phyloP scores from a whole-genome alignment of 2,329 filamentous ascomycete species.

The Gyromitra esculenta region DNA sequence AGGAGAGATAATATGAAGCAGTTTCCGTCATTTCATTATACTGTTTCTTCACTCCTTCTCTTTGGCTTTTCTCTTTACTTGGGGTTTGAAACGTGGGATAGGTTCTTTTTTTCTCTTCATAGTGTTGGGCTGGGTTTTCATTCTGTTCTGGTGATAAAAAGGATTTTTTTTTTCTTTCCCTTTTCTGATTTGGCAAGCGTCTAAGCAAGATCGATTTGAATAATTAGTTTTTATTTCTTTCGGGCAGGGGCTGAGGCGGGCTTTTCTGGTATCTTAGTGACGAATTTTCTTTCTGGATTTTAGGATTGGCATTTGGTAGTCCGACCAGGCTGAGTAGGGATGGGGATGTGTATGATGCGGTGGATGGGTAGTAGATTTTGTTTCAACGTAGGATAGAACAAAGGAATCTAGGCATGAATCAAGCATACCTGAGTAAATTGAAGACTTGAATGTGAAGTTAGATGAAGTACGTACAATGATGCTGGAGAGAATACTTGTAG shows the following conservation, averaged over 20 bases:
- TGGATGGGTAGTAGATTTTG: conserved; percentile 8
- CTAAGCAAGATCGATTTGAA: conserved; percentile 26
- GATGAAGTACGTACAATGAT: neutral
- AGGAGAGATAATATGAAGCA: neutral
- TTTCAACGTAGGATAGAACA: conserved; percentile 3
- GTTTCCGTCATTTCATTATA: conserved; percentile 28
- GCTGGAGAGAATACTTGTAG: too few species aligned
- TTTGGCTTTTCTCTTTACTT: neutral
- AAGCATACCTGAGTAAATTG: neutral
- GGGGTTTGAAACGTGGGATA: conserved; percentile 38
- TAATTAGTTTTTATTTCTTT: conserved; percentile 25
- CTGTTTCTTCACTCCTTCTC: conserved; percentile 31
- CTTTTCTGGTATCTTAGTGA: conserved; percentile 6
- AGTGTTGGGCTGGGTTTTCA: conserved; percentile 41
- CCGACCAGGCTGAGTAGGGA: neutral
- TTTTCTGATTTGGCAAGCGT: conserved; percentile 29
- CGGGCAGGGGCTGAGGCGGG: conserved; percentile 6
- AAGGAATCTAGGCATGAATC: neutral
- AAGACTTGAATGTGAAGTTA: neutral
- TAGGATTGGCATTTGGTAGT: neutral
- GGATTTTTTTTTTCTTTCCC: conserved; percentile 11
- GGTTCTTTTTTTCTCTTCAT: conserved; percentile 31
- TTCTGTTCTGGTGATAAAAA: conserved; percentile 38
- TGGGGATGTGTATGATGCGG: neutral
- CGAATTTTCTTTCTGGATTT: neutral